phyloP scores from a whole-genome alignment of 2,329 filamentous ascomycete species.

The Aspergillus tamarii region DNA sequence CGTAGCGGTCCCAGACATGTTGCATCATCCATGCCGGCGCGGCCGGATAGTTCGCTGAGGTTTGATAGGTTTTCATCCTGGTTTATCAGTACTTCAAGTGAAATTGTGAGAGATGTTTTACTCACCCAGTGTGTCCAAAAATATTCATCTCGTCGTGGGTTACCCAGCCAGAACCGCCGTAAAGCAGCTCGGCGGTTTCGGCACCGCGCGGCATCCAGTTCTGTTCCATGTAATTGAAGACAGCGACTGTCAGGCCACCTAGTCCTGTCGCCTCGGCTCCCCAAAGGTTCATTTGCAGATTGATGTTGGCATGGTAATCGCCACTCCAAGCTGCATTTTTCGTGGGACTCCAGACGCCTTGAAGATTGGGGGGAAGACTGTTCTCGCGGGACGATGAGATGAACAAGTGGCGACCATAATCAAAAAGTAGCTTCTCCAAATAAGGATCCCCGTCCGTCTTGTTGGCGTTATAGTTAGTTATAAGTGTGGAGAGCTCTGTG shows the following conservation, averaged over 20 bases:
- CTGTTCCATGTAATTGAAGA: slow-evolving; percentile 58
- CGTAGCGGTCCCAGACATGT: slow-evolving; percentile 60
- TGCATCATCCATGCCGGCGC: slow-evolving; percentile 63
- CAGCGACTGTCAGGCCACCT: slow-evolving; percentile 45
- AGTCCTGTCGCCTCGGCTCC: slow-evolving; percentile 57
- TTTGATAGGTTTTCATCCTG: slow-evolving; percentile 48
- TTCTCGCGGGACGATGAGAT: slow-evolving; percentile 57
- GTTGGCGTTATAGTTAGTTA: not conserved
- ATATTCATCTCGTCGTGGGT: slow-evolving; percentile 62
- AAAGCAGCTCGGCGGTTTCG: slow-evolving; percentile 58
- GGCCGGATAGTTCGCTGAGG: slow-evolving; percentile 43
- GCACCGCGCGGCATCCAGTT: slow-evolving; percentile 58
- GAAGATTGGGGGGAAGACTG: slow-evolving; percentile 59
- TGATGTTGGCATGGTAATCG: slow-evolving; percentile 64
- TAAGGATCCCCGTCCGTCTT: slow-evolving; percentile 51
- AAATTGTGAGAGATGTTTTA: not conserved
- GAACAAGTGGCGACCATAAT: slow-evolving; percentile 57
- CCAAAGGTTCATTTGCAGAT: slow-evolving; percentile 67
- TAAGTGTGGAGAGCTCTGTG: slow-evolving; percentile 15
- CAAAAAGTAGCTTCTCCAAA: slow-evolving; percentile 56
- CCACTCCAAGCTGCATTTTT: slow-evolving; percentile 55
- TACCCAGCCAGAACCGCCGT: slow-evolving; percentile 59
- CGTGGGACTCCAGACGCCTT: slow-evolving; percentile 55
- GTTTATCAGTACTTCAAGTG: not conserved
- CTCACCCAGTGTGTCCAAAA: slow-evolving; percentile 56